Percentiles rank a stretch among this genome's conserved stretches.
These are phyloP conservation scores for Erodium texanum DNA, from an alignment of 441 rosid species.

Conservation along the genomic window DNA sequence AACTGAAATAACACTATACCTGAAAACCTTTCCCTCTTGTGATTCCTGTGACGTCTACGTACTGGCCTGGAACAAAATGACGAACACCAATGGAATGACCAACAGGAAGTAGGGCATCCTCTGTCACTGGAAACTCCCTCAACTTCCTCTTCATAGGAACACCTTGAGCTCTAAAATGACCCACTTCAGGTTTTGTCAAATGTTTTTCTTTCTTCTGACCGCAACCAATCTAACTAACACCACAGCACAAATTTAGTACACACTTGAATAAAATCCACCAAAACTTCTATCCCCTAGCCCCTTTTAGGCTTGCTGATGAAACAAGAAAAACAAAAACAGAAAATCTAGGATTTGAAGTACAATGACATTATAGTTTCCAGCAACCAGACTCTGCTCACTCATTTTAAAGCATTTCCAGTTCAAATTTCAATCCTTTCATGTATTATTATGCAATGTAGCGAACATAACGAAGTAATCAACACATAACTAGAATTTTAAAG, in stretches of 20 bases:
- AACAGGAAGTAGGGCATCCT: slow-evolving; percentile 85
- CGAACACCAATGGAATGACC: slow-evolving; percentile 72
- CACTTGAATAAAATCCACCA: not conserved
- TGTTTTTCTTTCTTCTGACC: slow-evolving; percentile 94
- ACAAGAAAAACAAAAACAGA: not conserved
- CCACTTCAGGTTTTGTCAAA: slow-evolving; percentile 83
- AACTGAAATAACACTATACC: slow-evolving; percentile 30
- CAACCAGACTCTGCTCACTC: no score
- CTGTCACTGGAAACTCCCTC: slow-evolving; percentile 87
- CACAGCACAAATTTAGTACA: slow-evolving; percentile 25
- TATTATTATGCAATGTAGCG: no score
- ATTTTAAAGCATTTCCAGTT: no score
- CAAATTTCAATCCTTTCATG: no score
- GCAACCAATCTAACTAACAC: slow-evolving; percentile 77
- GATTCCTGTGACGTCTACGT: slow-evolving; percentile 77
- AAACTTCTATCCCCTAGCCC: no score
- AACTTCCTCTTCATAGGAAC: slow-evolving; percentile 87
- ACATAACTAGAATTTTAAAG: not conserved
- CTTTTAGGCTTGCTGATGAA: no score
- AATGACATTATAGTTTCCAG: no score
- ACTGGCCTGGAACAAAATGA: slow-evolving; percentile 91
- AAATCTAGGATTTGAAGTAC: no score
- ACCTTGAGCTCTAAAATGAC: slow-evolving; percentile 93
- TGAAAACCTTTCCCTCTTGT: slow-evolving; percentile 92
- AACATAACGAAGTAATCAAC: no score